A percentile compares a stretch with the other conserved stretches of the same genome.
phyloP scores from a whole-genome alignment of 352 stramenopile genomes.

The Aphanomyces stellatus region DNA sequence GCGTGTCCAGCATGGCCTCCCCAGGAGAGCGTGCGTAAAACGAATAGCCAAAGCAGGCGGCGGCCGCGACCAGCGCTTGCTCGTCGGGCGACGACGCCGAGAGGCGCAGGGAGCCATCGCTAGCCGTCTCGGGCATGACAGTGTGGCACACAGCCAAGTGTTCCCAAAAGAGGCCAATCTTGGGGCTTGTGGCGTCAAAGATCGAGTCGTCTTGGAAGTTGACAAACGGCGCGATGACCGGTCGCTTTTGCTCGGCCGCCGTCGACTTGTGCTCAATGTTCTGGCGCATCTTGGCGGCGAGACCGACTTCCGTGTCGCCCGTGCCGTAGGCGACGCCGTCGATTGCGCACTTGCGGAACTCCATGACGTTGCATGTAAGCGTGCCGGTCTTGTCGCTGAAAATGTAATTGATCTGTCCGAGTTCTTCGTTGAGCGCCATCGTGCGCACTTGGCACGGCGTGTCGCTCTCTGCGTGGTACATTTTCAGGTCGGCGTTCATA shows the following conservation, averaged over 20 bases:
- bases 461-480: slow-evolving; percentile 91
- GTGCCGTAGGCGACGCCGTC: slow-evolving; percentile 90
- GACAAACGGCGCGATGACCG: slow-evolving; percentile 68
- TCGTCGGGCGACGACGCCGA: slow-evolving; percentile 90
- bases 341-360: slow-evolving; percentile 95
- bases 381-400: slow-evolving; percentile 95
- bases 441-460: slow-evolving; percentile 88
- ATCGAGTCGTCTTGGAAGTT: slow-evolving; percentile 82
- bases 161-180: slow-evolving; percentile 74
- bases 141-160: slow-evolving; percentile 92
- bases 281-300: slow-evolving; percentile 48
- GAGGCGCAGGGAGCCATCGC: slow-evolving; percentile 75
- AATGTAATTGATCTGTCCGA: slow-evolving; percentile 91
- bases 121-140: slow-evolving; percentile 94
- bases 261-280: slow-evolving; percentile 27
- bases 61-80: slow-evolving; percentile 78
- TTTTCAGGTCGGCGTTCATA: slow-evolving; percentile 88
- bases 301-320: slow-evolving; percentile 78
- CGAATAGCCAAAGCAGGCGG: slow-evolving; percentile 75
- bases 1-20: slow-evolving; percentile 49
- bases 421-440: slow-evolving; percentile 90
- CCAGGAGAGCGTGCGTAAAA: slow-evolving; percentile 61
- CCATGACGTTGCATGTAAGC: slow-evolving; percentile 94
- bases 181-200: slow-evolving; percentile 48
- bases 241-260: slow-evolving; percentile 30